Evolutionary conservation across 1,284 basidiomycete genomes (phyloP).

Genomic region (Farysia itapuensis): DNA sequence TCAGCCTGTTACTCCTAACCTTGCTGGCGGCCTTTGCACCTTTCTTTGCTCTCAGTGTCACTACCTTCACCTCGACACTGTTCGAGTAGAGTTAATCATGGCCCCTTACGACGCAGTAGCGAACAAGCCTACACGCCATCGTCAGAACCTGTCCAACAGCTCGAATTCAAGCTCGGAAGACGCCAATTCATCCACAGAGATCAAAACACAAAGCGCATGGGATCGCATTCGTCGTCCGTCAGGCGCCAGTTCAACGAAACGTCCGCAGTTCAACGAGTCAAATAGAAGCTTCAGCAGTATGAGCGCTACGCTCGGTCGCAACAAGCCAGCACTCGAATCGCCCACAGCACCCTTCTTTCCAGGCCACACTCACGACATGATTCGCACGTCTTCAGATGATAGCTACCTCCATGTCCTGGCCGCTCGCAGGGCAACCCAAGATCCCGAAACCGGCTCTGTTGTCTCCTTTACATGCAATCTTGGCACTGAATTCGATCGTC

Average conservation of each 20-base stretch:
- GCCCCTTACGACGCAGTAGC: no score
- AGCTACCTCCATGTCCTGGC: constrained; percentile 33
- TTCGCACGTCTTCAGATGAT: constrained; percentile 28
- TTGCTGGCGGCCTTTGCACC: no score
- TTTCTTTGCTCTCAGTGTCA: no score
- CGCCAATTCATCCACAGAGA: constrained; percentile 10
- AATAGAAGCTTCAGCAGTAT: constrained; percentile 14
- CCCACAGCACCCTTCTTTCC: constrained; percentile 15
- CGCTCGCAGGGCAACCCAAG: constrained; percentile 10
- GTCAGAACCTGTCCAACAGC: constrained; percentile 24
- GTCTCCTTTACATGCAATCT: constrained; percentile 30
- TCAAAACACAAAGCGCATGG: constrained; percentile 23
- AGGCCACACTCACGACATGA: constrained; percentile 15
- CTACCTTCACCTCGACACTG: no score
- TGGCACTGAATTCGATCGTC: constrained; percentile 31
- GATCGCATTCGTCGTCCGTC: constrained; percentile 31
- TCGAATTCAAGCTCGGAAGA: constrained; percentile 28
- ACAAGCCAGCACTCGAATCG: constrained; percentile 18
- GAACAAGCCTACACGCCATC: constrained; percentile 7
- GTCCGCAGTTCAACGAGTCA: constrained; percentile 21
- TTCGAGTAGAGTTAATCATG: no score
- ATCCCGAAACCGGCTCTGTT: constrained; percentile 24
- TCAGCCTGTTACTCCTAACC: no score
- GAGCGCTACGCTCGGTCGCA: neutral
- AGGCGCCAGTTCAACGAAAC: constrained; percentile 26